Evolutionary conservation across 208 protist genomes (phyloP), one percentile per base, ranked within the genome.

Genomic region (Trypanosoma mega): DNA sequence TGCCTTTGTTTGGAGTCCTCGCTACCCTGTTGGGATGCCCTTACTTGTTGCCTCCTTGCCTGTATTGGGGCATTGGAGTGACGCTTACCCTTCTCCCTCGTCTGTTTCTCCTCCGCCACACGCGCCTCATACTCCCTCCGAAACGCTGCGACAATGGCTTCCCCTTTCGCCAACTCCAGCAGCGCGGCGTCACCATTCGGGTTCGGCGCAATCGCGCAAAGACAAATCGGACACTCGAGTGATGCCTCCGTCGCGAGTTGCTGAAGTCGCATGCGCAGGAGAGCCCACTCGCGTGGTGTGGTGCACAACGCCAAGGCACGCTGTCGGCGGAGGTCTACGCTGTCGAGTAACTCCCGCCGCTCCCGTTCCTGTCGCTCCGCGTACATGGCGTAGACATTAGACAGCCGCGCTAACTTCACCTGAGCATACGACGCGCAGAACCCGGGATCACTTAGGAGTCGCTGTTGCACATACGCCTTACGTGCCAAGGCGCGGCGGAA

Each of bases 391-490:
- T 78, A 93, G 23, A 80, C 75, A 1, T 71, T 44, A 18, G 85
- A 92, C 0, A 96, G 55, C 16, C 76, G 74, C 16, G 61, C 72
- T 9, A 96, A 76, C 2, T 78, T 75, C 34, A 72, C 56, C 31
- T 74, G 68, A 12, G 84, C 82, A 58, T 89, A 96, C 12, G 37
- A 55, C 0, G 72, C 77, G 51, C 83, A 76, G 60, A 93, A 96
- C 20, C 58, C 33, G 6, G 53, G 37, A 74, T 91, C 75, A 46
- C 21, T 60, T 24, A 63, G 58, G 23, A 96, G 63, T 6, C 84
- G 76, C 34, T 78, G 0, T 12, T 72, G 58, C 30, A 74, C 60
- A 60, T 93, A 96, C 0, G 56, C 56, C 14, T 82, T 84, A 1
- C 86, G 67, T 3, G 89, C 83, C 9, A 92, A 57, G 18, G 68